Base-by-base conservation (phyloP, 2,329 filamentous ascomycete species). In the Apiospora koreana region DNA sequence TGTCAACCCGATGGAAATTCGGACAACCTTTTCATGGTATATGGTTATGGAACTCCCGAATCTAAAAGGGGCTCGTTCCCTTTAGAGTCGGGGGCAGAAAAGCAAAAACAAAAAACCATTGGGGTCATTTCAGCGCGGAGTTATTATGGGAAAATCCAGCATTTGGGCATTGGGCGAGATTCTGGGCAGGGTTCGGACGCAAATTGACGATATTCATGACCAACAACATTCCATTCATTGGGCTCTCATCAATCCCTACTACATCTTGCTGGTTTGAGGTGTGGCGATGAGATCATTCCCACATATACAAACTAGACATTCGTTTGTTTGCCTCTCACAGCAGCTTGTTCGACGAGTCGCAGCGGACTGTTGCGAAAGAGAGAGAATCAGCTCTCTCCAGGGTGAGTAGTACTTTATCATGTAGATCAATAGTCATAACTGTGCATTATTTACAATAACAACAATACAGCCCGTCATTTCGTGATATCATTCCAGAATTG, bases 181-280 rank as follows among this genome's bases (percentile, higher is more conserved):
- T 62, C n/a, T 62, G 31, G 31, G 54, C 31, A 54, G 48, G 48
- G 23, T 28, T 14, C 14, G 54, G 42, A 67, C 25, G 31, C 25
- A 67, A 46, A 67, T 67, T 67, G 42, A 67, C 65, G 65, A 67
- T 46, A 35, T 67, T 67, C 42, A 67, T 46, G 65, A 46, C 42
- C 65, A 46, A 35, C 65, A n/a, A n/a, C n/a, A n/a, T n/a, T n/a
- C n/a, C n/a, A 46, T 46, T 35, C 41, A 43, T 43, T 43, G 2
- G 31, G 21, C 38, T 62, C 54, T 62, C 54, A 62, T 62, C 31
- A 4, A 9, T 14, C 25, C 16, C 50, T 18, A 31, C 54, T 62
- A n/a, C 54, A 38, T 35, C 54, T 62, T 62, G 54, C 54, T 38
- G 54, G 54, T 23, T 38, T 62, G 54, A 62, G 54, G 54, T 38